A percentile compares a stretch with the other conserved stretches of the same genome.
Conservation (phyloP, 2,329 filamentous ascomycete species). For the Beauveria pseudobassiana region DNA sequence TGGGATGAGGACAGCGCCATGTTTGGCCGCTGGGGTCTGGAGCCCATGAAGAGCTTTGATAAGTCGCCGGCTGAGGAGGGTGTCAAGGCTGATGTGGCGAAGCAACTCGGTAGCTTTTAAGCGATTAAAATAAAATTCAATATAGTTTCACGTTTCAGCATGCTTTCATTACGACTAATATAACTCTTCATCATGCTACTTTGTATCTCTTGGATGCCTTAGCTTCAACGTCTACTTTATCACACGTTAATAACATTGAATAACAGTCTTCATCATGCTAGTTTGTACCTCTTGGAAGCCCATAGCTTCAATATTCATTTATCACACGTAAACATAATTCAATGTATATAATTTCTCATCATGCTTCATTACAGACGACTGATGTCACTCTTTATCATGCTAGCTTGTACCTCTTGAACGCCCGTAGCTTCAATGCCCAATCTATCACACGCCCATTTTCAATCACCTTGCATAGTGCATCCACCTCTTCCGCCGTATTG, state of each 20-base stretch:
- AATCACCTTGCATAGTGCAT: conserved; percentile 42
- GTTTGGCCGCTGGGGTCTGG: conserved; percentile 76
- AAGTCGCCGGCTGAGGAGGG: conserved; percentile 21
- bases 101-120: conserved; percentile 8
- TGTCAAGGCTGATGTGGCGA: conserved; percentile 5
- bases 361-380: neutral
- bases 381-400: neutral
- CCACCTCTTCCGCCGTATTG: conserved; percentile 51
- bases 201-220: neutral
- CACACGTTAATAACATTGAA: conserved; percentile 31
- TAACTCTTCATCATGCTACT: neutral
- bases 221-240: neutral
- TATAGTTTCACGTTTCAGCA: neutral
- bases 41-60: conserved; percentile 60
- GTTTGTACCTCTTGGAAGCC: neutral
- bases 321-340: conserved; percentile 31
- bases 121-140: neutral
- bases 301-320: neutral
- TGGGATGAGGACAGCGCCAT: conserved; percentile 84
- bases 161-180: too few relatives aligned
- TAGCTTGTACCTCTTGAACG: neutral
- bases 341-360: neutral
- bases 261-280: neutral
- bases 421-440: neutral
- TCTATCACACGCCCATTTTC: conserved; percentile 35